Conservation (phyloP, 257 asterid genomes). For the Petrea volubilis region DNA sequence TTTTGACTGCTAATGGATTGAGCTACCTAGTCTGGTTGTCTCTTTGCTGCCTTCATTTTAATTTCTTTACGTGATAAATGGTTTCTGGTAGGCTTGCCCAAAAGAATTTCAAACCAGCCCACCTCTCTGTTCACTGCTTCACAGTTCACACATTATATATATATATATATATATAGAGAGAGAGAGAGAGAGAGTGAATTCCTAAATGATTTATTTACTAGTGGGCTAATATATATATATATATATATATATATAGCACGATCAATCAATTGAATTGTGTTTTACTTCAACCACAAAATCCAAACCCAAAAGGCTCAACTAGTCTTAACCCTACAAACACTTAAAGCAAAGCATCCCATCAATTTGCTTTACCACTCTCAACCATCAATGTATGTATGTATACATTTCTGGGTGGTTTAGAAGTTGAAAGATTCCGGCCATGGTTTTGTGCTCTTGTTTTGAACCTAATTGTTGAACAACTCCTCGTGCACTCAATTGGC, state of each 20-base stretch:
- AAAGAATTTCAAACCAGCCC: not conserved
- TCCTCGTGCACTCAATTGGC: not conserved
- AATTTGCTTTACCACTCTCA: not conserved
- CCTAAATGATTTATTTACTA: no score
- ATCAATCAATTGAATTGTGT: conserved; percentile 4
- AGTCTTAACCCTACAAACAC: not conserved
- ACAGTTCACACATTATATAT: conserved; percentile 3
- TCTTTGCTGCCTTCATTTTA: conserved; percentile 20
- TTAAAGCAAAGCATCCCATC: not conserved
- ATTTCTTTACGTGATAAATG: not conserved
- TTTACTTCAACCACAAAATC: conserved; percentile 8
- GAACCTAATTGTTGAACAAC: conserved; percentile 35
- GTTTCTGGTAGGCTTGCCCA: not conserved
- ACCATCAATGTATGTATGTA: not conserved
- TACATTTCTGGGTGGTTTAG: not conserved
- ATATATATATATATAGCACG: not conserved
- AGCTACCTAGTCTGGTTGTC: conserved; percentile 47
- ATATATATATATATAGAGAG: not conserved
- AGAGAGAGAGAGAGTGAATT: no score
- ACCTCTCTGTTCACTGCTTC: no score
- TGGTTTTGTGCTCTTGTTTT: conserved; percentile 20
- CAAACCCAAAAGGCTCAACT: not conserved
- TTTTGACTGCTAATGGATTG: conserved; percentile 38
- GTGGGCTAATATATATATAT: no score
- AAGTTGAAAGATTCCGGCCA: not conserved